phyloP scores from a whole-genome alignment of 1,284 basidiomycete species.

The Megacollybia platyphylla region DNA sequence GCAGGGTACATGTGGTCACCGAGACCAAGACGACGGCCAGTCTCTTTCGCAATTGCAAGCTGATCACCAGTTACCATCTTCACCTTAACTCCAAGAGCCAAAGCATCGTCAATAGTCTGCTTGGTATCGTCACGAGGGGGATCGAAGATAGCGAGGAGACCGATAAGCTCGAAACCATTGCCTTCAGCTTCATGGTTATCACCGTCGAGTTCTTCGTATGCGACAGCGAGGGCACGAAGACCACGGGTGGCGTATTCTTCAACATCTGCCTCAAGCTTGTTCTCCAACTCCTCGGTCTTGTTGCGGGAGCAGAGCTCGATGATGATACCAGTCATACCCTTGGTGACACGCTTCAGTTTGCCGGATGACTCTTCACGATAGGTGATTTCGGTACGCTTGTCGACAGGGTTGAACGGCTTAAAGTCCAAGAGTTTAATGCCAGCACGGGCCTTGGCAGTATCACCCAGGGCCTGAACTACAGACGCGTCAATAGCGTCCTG shows the following conservation, averaged over 20 bases:
- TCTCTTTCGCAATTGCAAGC: slow-evolving; percentile 98
- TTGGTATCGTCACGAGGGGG: slow-evolving; percentile 97
- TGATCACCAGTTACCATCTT: slow-evolving; percentile 99
- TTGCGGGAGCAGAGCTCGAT: slow-evolving; percentile 93
- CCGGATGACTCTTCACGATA: slow-evolving; percentile 90
- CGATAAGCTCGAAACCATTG: slow-evolving; percentile 94
- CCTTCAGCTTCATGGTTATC: slow-evolving; percentile 75
- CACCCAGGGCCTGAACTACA: slow-evolving; percentile 74
- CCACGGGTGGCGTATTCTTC: slow-evolving; percentile 93
- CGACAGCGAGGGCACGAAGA: slow-evolving; percentile 95
- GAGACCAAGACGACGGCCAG: slow-evolving; percentile 87
- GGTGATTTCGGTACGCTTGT: slow-evolving; percentile 98
- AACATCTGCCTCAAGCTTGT: slow-evolving; percentile 86
- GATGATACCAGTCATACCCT: slow-evolving; percentile 98
- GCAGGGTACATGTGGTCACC: slow-evolving; percentile 97
- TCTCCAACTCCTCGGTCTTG: slow-evolving; percentile 89
- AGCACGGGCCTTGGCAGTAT: slow-evolving; percentile 64
- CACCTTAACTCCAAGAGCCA: slow-evolving; percentile 92
- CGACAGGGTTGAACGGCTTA: slow-evolving; percentile 98
- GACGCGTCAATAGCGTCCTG: slow-evolving; percentile 94
- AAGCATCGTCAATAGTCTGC: slow-evolving; percentile 96
- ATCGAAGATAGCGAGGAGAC: slow-evolving; percentile 95
- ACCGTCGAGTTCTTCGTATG: slow-evolving; percentile 86
- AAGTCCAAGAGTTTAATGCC: slow-evolving; percentile 97
- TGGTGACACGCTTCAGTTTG: slow-evolving; percentile 95